Base-by-base conservation (phyloP, 1,139 yeast genomes). In the Spathaspora sp. region DNA sequence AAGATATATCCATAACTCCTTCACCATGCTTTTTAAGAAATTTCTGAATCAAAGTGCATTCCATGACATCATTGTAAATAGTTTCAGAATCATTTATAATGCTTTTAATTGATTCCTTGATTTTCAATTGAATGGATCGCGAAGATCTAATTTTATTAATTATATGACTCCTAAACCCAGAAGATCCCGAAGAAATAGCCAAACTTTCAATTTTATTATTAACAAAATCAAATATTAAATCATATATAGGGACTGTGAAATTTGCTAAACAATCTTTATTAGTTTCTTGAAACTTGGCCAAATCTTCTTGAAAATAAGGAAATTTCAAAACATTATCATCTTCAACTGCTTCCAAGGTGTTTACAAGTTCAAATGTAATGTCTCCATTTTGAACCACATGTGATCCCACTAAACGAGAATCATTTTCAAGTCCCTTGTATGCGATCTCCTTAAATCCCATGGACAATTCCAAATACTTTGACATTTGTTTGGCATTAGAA, bases 1-100 rank as follows among this genome's bases (percentile, higher is more conserved):
- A 82, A 0, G 89, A 77, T 8, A 88, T 79, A 59, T 88, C 95
- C 61, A 81, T 79, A 4, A 87, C 87, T 2, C 89, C 87, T 57
- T 86, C 93, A 1, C 95, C 91, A 60, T 88, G 96, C 6, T 57
- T 58, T n/a, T 61, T 60, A 13, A 85, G 64, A 58, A 80, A 86
- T 7, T 65, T 56, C 31, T 68, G 67, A 33, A 69, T 58, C 31
- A 59, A 45, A 15, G 53, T 52, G 15, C 70, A 63, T 43, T 65
- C 69, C 49, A 61, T 56, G 20, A 61, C 48, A 45, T 64, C 67
- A 44, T 52, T 44, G 33, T 50, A 48, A 13, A 57, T 52, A 1
- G 43, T 43, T 43, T 62, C 63, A 2, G 65, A 60, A 39, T 51
- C 51, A 20, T 57, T 54, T 26, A 63, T 47, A 1, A 60, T 51